Percentiles rank a stretch among this genome's conserved stretches.
phyloP scores from a whole-genome alignment of 257 asterid species.

The Solanum pinnatisectum region DNA sequence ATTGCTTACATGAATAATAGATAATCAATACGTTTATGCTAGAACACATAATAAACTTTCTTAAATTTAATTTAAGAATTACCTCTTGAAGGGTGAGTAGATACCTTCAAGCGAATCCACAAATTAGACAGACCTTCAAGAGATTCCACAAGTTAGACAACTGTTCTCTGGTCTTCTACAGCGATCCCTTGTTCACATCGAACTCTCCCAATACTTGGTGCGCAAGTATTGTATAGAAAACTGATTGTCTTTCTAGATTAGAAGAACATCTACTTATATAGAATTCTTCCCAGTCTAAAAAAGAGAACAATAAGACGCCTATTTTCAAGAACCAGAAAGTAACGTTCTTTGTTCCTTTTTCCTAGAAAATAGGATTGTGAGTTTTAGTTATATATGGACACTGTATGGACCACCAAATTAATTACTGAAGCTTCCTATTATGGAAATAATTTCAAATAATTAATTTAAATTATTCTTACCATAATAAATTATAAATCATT shows the following conservation, averaged over 20 bases:
- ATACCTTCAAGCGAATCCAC: not conserved
- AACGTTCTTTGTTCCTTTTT: not conserved
- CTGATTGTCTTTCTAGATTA: not conserved
- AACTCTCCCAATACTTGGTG: not conserved
- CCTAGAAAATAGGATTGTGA: not conserved
- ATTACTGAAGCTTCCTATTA: not conserved
- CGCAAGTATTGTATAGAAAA: not conserved
- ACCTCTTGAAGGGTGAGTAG: not conserved
- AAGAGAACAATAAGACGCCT: not conserved
- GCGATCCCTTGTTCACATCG: not conserved
- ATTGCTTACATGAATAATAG: not conserved
- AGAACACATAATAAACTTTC: not conserved
- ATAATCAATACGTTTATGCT: no score
- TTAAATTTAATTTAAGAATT: no score
- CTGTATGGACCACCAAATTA: not conserved
- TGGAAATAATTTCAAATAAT: not conserved
- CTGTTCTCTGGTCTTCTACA: not conserved
- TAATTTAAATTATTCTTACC: no score
- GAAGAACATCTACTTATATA: not conserved
- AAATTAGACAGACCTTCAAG: no score
- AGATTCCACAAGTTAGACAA: not conserved
- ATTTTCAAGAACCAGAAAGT: not conserved
- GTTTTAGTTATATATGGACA: not conserved
- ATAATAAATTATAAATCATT: not conserved
- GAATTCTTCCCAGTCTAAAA: not conserved